Percentiles rank a stretch among this genome's conserved stretches.
These are phyloP conservation scores for Speleostelium caveatum DNA, from an alignment of 78 protist genomes.

Conservation along the genomic window DNA sequence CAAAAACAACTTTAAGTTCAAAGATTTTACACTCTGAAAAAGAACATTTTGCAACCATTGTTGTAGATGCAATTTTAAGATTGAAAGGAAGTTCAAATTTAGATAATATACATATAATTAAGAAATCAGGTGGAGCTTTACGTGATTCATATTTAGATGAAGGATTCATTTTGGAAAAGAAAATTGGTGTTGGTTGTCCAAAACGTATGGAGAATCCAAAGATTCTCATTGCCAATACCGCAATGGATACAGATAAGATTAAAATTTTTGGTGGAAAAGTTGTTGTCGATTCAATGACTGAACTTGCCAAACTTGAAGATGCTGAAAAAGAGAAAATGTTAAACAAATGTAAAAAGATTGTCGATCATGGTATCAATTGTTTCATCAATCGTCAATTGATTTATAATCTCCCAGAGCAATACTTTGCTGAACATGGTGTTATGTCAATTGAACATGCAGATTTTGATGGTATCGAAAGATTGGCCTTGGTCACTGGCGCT, in stretches of 20 bases:
- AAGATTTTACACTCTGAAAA: slow-evolving; percentile 92
- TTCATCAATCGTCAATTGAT: slow-evolving; percentile 99
- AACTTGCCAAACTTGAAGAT: slow-evolving; percentile 95
- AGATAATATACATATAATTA: slow-evolving; percentile 96
- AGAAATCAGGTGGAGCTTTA: slow-evolving; percentile 96
- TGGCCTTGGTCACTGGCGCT: slow-evolving; percentile 91
- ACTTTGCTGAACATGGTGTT: slow-evolving; percentile 93
- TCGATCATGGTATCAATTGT: slow-evolving; percentile 91
- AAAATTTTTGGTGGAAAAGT: slow-evolving; percentile 98
- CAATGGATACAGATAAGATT: slow-evolving; percentile 99
- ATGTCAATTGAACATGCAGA: slow-evolving; percentile 99
- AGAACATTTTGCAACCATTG: slow-evolving; percentile 96
- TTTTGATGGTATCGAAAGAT: slow-evolving; percentile 98
- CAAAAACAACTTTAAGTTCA: slow-evolving; percentile 97
- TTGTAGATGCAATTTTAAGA: slow-evolving; percentile 98
- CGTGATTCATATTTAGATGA: slow-evolving; percentile 97
- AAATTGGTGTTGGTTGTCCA: slow-evolving; percentile 98
- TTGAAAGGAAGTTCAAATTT: slow-evolving; percentile 72
- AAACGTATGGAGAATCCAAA: slow-evolving; percentile 93
- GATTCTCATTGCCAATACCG: slow-evolving; percentile 98
- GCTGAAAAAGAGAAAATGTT: slow-evolving; percentile 97
- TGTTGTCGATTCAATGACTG: slow-evolving; percentile 83
- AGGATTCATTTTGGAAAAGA: slow-evolving; percentile 98
- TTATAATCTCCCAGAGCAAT: slow-evolving; percentile 99
- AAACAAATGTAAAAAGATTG: slow-evolving; percentile 92